Percentiles rank a stretch among this genome's conserved stretches.
Conservation (phyloP, 306 rosid genomes). For the Quercus aquifolioides region DNA sequence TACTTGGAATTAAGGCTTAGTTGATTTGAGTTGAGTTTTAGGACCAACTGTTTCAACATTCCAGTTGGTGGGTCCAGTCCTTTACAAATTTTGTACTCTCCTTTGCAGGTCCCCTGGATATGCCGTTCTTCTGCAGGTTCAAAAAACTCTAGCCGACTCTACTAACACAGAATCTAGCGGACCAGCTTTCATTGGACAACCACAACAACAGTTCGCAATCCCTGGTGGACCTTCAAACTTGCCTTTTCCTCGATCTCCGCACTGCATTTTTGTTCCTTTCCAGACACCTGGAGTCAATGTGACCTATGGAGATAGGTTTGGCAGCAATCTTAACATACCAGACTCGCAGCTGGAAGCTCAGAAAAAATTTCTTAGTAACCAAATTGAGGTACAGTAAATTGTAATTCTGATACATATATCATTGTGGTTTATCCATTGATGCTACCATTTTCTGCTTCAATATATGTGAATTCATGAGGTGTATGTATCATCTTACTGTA, state of each 20-base stretch:
- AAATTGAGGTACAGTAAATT: slow-evolving; percentile 53
- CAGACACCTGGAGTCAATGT: slow-evolving; percentile 24
- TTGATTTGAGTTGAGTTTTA: slow-evolving; percentile 2
- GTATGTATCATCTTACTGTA: too few relatives aligned
- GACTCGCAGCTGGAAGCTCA: slow-evolving; percentile 60
- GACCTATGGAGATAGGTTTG: slow-evolving; percentile 42
- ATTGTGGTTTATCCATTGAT: background rate
- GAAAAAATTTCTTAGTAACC: slow-evolving; percentile 46
- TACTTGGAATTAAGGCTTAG: background rate
- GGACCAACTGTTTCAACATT: slow-evolving; percentile 10
- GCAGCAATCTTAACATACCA: slow-evolving; percentile 33
- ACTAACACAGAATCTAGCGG: slow-evolving; percentile 31
- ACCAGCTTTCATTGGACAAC: slow-evolving; percentile 37
- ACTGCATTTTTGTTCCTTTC: slow-evolving; percentile 43
- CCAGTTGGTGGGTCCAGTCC: slow-evolving; percentile 1
- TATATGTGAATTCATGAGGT: too few relatives aligned
- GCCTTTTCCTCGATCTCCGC: slow-evolving; percentile 44
- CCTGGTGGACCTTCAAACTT: slow-evolving; percentile 52
- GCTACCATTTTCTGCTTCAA: too few relatives aligned
- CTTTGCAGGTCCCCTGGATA: slow-evolving; percentile 61
- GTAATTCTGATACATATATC: background rate
- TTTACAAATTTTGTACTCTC: slow-evolving; percentile 7
- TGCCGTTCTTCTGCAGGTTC: slow-evolving; percentile 48
- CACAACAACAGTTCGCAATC: slow-evolving; percentile 34
- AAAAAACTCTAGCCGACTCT: slow-evolving; percentile 38